Percentiles rank a stretch among this genome's conserved stretches.
phyloP scores from a whole-genome alignment of 73 alveolate genomes.

The Effrenium voratum region DNA sequence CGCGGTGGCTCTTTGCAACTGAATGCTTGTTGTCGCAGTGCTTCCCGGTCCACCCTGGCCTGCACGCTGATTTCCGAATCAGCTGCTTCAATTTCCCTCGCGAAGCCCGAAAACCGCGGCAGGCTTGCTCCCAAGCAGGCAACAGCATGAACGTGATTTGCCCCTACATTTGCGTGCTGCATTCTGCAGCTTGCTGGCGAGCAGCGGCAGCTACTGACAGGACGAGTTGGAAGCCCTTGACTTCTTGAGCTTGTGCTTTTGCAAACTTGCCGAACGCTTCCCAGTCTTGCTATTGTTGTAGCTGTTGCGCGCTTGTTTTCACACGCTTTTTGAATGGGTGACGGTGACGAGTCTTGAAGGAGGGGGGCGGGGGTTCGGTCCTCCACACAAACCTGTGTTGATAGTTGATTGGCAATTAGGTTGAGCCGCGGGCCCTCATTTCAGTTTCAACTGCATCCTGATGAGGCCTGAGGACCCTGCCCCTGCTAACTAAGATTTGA shows the following conservation, averaged over 20 bases:
- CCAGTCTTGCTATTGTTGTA: not conserved
- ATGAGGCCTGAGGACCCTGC: too few relatives aligned
- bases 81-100: not conserved
- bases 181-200: not conserved
- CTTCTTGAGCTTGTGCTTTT: not conserved
- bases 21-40: conserved; percentile 8
- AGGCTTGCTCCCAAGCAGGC: conserved; percentile 14
- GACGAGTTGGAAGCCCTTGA: not conserved
- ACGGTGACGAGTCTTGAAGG: not conserved
- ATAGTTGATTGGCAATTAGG: too few relatives aligned
- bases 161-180: not conserved
- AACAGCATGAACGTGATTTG: conserved; percentile 14
- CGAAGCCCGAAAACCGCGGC: not conserved
- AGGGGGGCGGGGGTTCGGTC: not conserved
- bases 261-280: not conserved
- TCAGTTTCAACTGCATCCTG: too few relatives aligned
- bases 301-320: too few relatives aligned
- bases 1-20: not conserved
- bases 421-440: too few relatives aligned
- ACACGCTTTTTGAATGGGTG: not conserved
- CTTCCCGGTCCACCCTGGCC: conserved; percentile 16
- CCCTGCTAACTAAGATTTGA: too few relatives aligned
- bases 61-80: not conserved
- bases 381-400: not conserved
- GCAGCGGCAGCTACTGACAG: not conserved